Conservation (phyloP, 2,329 filamentous ascomycete species). For the Xylariaceae sp. region DNA sequence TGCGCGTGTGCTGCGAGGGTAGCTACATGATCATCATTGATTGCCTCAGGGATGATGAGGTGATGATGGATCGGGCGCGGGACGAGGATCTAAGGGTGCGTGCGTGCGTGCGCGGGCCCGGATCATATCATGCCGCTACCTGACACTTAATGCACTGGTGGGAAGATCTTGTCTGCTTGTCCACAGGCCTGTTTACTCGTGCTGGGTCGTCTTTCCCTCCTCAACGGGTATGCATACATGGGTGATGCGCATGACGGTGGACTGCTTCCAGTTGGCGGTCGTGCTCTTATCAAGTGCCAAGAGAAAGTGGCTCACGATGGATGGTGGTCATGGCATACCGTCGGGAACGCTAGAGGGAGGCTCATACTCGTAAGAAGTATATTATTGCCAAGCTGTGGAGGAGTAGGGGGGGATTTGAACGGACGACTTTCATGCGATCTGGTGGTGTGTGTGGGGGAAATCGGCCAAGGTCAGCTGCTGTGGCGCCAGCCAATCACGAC, state of each 20-base stretch:
- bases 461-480: conserved; percentile 43
- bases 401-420: conserved; percentile 8
- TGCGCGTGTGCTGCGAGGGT: conserved; percentile 4
- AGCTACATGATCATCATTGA: conserved; percentile 9
- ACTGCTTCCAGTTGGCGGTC: conserved; percentile 1
- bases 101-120: too few relatives aligned
- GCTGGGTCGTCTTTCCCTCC: background rate
- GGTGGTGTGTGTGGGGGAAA: conserved; percentile 13
- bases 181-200: background rate
- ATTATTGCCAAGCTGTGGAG: conserved; percentile 15
- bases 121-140: too few relatives aligned
- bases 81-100: too few relatives aligned
- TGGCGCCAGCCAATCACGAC: conserved; percentile 42
- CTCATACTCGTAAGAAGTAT: conserved; percentile 8
- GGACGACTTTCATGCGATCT: conserved; percentile 4
- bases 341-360: background rate
- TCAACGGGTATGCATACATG: background rate
- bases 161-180: too few relatives aligned
- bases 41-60: too few relatives aligned
- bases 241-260: conserved; percentile 7
- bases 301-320: conserved; percentile 16
- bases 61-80: too few relatives aligned
- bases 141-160: too few relatives aligned
- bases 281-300: conserved; percentile 2
- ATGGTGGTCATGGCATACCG: conserved; percentile 5